phyloP scores from a whole-genome alignment of 2,329 filamentous ascomycete species.

The Emmonsia crescens region DNA sequence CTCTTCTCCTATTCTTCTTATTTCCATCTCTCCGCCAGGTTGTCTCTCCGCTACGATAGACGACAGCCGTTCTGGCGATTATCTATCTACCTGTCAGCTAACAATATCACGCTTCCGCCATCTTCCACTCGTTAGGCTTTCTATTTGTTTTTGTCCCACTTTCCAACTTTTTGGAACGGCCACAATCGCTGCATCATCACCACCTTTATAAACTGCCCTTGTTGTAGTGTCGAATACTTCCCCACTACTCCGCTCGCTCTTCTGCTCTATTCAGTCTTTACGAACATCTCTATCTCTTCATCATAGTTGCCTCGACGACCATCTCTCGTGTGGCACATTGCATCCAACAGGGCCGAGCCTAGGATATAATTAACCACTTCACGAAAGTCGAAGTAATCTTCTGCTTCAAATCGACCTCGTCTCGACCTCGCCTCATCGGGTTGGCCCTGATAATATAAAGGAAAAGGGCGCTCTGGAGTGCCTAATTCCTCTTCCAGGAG shows the following conservation, averaged over 20 bases:
- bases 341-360: not conserved
- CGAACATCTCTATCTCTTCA: not conserved
- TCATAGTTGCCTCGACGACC: not conserved
- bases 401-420: not conserved
- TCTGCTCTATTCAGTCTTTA: not conserved
- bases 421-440: not conserved
- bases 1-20: not conserved
- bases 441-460: slow-evolving; percentile 15
- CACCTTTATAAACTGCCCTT: no score
- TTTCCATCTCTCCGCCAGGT: not conserved
- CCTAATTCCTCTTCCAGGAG: slow-evolving; percentile 13
- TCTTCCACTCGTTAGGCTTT: slow-evolving; percentile 4
- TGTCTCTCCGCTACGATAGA: not conserved
- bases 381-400: not conserved
- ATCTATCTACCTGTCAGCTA: not conserved
- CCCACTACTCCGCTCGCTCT: not conserved
- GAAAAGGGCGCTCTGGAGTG: slow-evolving; percentile 26
- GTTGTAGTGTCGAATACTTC: no score
- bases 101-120: not conserved
- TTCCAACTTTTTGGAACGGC: slow-evolving; percentile 8
- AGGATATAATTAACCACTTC: not conserved
- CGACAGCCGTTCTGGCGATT: not conserved
- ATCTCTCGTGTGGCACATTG: not conserved
- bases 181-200: not conserved
- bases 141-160: slow-evolving; percentile 12